Percentiles rank a stretch among this genome's conserved stretches.
Evolutionary conservation across 257 asterid genomes (phyloP).

Genomic region (Solanum peruvianum): DNA sequence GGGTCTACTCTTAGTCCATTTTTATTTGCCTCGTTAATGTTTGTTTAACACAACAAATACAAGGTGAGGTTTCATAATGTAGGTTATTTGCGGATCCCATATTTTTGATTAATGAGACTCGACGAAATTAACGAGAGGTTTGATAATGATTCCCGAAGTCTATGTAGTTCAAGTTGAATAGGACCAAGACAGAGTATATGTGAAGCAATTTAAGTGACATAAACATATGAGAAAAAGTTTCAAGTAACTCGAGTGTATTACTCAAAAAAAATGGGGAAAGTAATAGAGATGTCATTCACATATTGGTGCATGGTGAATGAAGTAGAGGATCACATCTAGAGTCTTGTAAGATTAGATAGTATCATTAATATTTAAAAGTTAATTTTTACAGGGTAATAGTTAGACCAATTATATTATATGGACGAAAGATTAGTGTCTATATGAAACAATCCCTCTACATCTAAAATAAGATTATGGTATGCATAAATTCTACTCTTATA

Average conservation of each 20-base stretch:
- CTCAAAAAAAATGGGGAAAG: background rate
- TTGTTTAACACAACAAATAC: background rate
- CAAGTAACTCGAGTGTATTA: no score
- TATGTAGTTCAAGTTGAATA: background rate
- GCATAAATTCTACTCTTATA: no score
- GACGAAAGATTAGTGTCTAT: no score
- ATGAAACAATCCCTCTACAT: background rate
- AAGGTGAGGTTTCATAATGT: no score
- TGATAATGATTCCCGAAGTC: background rate
- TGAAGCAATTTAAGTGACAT: background rate
- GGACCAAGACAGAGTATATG: background rate
- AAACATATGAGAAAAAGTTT: background rate
- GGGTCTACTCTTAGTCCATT: background rate
- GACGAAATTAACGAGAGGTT: background rate
- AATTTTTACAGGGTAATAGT: no score
- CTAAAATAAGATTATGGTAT: rapidly evolving
- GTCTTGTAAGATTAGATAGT: background rate
- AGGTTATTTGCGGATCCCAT: background rate
- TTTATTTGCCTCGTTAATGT: background rate
- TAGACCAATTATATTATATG: background rate
- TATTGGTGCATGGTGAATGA: background rate
- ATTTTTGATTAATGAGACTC: background rate
- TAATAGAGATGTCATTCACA: background rate
- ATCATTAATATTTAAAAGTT: background rate
- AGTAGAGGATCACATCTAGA: background rate